Evolutionary conservation across 2,329 filamentous ascomycete species (phyloP), one percentile per base, ranked within the genome.

Genomic region (Neopestalotiopsis sp.): DNA sequence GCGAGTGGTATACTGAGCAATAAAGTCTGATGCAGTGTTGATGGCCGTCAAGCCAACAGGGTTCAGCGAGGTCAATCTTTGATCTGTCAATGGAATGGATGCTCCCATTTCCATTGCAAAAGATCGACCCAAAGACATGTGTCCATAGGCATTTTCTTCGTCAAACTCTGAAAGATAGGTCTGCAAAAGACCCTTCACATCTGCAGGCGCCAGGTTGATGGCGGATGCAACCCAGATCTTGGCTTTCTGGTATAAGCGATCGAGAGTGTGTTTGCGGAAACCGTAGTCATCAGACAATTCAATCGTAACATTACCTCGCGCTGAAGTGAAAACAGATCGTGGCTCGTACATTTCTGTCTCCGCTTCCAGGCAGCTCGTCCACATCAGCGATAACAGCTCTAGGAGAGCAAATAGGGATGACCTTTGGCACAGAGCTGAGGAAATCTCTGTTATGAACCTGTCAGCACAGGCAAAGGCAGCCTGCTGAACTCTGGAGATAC

Each of bases 121-220:
- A 1, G 96, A 98, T 69, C 97, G 88, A 12, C 96, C 97, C 17
- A 99, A 86, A 1, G 95, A 95, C 70, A 98, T 90, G 78, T 98
- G 94, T 0, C 95, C 96, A 76, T 97, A 97, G 1, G 91, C 90
- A 64, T 93, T 93, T 72, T 97, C 94, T 73, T 98, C 95, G 70
- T 97, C 92, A 74, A 95, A 97, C 74, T 97, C 95, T 0, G 97
- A 98, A 17, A 99, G 86, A 78, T 99, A 98, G 0, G 96, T 98
- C 81, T 97, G 96, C 58, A 99, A 85, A 24, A 99, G 85, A 0
- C 97, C 96, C 81, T 99, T 99, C 70, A 98, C 90, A 79, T 99
- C 95, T 30, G 97, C 85, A 5, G 96, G 95, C 2, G 97, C 94
- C 62, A 97, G 88, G 73, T 93, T 91, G 74, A 98, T 90, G 7